phyloP scores from a whole-genome alignment of 352 stramenopile genomes.

The Phytophthora tentaculata region DNA sequence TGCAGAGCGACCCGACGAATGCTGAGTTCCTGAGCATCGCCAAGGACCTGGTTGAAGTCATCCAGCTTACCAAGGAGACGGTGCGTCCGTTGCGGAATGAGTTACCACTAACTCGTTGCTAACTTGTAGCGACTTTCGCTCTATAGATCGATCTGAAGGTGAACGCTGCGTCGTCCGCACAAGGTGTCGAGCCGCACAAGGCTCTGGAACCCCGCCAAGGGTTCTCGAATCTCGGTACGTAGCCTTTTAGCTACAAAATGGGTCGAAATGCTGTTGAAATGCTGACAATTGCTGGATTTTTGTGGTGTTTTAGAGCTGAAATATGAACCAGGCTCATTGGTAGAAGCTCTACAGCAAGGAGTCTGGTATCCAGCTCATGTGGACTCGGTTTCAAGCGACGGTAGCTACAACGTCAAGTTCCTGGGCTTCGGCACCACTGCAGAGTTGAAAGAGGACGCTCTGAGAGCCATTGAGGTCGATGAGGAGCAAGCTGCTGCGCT shows the following conservation, averaged over 20 bases:
- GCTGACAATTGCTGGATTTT: background rate
- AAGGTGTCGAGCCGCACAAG: slow-evolving; percentile 3
- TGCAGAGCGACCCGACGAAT: slow-evolving; percentile 76
- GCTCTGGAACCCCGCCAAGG: slow-evolving; percentile 10
- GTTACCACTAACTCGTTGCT: slow-evolving; percentile 1
- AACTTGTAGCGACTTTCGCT: slow-evolving; percentile 12
- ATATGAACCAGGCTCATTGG: slow-evolving; percentile 55
- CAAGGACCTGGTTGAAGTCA: slow-evolving; percentile 83
- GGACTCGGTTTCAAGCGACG: slow-evolving; percentile 55
- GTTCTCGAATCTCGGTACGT: slow-evolving; percentile 17
- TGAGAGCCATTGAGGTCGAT: slow-evolving; percentile 56
- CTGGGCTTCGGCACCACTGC: slow-evolving; percentile 74
- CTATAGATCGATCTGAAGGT: slow-evolving; percentile 50
- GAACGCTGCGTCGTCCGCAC: background rate
- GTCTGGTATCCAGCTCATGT: slow-evolving; percentile 77
- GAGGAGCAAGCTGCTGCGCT: slow-evolving; percentile 29
- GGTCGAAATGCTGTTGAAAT: too few species aligned
- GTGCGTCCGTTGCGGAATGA: slow-evolving; percentile 21
- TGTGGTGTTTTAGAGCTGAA: slow-evolving; percentile 34
- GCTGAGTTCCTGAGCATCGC: slow-evolving; percentile 79
- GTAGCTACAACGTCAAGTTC: slow-evolving; percentile 78
- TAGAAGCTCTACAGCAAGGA: slow-evolving; percentile 68
- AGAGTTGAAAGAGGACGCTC: slow-evolving; percentile 44
- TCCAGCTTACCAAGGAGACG: slow-evolving; percentile 87
- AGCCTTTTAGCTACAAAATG: background rate